Base-by-base conservation (phyloP, 768 basidiomycete species). In the Hericium alpestre region DNA sequence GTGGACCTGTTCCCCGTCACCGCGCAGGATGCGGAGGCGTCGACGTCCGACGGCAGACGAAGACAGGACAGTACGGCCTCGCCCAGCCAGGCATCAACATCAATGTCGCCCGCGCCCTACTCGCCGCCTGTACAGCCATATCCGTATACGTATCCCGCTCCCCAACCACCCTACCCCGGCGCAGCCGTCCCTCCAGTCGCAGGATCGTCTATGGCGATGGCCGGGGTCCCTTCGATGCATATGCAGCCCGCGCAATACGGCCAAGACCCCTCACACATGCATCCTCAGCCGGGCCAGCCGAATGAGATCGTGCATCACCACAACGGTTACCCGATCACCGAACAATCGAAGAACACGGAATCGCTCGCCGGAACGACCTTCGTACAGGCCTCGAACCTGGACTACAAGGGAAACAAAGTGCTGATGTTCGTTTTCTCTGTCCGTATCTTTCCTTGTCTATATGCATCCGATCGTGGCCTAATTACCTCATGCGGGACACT, bases 1-100 rank as follows among this genome's bases (percentile, higher is more conserved):
- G 86, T 87, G 41, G 89, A 90, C 69, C 73, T 91, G 16, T 87
- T 87, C 60, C 84, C 83, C 4, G 78, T 87, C 1, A 64, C 66
- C 1, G 27, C 55, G 3, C 52, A 58, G 37, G 62, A 62, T 38
- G 39, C 60, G 5, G 40, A 55, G 23, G 46, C 56, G 13, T 49
- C 25, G 3, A 53, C 51, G 27, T 7, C 57, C 13, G 56, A 59
- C 25, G 60, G 55, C 38, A 60, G 49, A 32, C 56, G 51, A 22
- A 53, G 57, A 16, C 56, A 57, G 15, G 15, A 23, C 49, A 53
- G 27, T 39, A 43, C 56, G 40, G 15, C 38, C 20, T 57, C 59
- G 0, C 60, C 57, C 7, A 39, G 59, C 50, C 61, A 57, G 16
- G 56, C 59, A 12, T 62, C 61, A 22, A 56, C 61, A 9, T 62